Conservation (phyloP, 2,329 filamentous ascomycete species). For the Cladosporium sp. region DNA sequence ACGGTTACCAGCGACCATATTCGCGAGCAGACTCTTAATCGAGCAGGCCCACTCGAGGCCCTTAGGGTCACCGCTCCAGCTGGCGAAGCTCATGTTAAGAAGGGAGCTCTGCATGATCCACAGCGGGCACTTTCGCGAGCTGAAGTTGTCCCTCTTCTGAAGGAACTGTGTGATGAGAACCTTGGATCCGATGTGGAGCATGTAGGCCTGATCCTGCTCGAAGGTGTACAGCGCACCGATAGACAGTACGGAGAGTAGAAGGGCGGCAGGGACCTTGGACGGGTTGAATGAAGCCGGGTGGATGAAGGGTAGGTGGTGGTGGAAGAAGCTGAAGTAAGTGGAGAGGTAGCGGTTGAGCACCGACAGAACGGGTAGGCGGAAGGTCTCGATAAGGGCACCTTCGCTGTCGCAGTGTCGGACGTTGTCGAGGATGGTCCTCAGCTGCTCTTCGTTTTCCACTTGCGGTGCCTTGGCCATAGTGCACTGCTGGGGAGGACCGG, state of each 20-base stretch:
- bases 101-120: conserved; percentile 98
- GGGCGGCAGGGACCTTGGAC: conserved; percentile 68
- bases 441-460: conserved; percentile 75
- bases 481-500: conserved; percentile 59
- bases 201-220: conserved; percentile 93
- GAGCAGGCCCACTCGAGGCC: conserved; percentile 98
- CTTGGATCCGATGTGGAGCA: conserved; percentile 95
- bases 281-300: conserved; percentile 88
- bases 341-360: conserved; percentile 87
- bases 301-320: conserved; percentile 92
- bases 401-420: conserved; percentile 76
- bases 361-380: conserved; percentile 73
- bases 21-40: conserved; percentile 94
- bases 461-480: conserved; percentile 69
- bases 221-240: conserved; percentile 96
- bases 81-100: conserved; percentile 97
- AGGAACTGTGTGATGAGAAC: conserved; percentile 94
- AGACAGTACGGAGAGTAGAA: conserved; percentile 83
- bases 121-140: conserved; percentile 90
- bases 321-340: conserved; percentile 95
- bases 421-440: conserved; percentile 76
- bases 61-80: conserved; percentile 97
- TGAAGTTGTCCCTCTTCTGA: conserved; percentile 98
- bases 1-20: conserved; percentile 96
- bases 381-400: conserved; percentile 76